Evolutionary conservation across 2,329 filamentous ascomycete genomes (phyloP).

Genomic region (Colletotrichum tamarilloi): DNA sequence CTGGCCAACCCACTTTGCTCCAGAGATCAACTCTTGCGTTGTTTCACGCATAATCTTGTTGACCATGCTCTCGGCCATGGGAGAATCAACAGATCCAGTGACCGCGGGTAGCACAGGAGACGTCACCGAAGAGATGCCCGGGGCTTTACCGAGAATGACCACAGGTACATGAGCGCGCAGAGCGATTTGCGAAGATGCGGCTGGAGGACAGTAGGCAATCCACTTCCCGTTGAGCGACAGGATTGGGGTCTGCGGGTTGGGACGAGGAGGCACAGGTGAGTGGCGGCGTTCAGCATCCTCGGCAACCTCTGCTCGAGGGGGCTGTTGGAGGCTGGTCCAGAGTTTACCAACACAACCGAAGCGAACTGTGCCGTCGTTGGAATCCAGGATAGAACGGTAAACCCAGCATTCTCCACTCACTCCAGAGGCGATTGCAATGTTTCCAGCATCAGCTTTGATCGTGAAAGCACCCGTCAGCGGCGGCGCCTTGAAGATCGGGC

Average conservation of each 20-base stretch:
- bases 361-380: conserved; percentile 53
- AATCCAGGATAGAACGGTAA: conserved; percentile 64
- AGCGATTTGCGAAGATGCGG: conserved; percentile 76
- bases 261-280: conserved; percentile 48
- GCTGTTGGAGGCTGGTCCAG: conserved; percentile 86
- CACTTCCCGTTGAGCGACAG: conserved; percentile 78
- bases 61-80: conserved; percentile 76
- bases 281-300: conserved; percentile 59
- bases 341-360: conserved; percentile 85
- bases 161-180: conserved; percentile 74
- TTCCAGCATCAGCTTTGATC: conserved; percentile 78
- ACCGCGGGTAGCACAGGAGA: conserved; percentile 76
- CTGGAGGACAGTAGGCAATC: conserved; percentile 81
- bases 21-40: conserved; percentile 81
- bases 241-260: conserved; percentile 69
- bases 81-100: conserved; percentile 77
- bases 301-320: conserved; percentile 57
- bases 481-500: conserved; percentile 75
- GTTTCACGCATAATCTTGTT: conserved; percentile 84
- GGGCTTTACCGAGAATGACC: conserved; percentile 63
- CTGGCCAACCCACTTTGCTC: conserved; percentile 80
- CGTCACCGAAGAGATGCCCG: conserved; percentile 69
- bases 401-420: conserved; percentile 89
- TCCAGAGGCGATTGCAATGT: conserved; percentile 81
- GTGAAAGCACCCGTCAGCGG: conserved; percentile 78